Base-by-base conservation (phyloP, 768 basidiomycete genomes). In the Leccinum rimulosum region DNA sequence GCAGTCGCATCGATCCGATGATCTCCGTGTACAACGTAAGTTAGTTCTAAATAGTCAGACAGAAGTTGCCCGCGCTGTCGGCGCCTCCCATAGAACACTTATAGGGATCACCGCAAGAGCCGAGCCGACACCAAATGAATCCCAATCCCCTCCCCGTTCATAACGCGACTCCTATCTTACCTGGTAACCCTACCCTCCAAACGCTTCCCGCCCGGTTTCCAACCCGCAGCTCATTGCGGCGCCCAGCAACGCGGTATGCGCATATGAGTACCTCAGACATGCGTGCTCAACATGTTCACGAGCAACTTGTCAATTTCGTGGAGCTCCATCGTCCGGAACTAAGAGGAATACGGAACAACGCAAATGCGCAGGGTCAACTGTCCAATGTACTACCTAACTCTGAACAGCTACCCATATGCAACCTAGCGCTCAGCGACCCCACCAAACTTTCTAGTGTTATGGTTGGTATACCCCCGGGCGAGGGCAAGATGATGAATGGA, bases 261-360 rank as follows among this genome's bases (percentile, higher is more conserved):
- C 67, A 80, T 51, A 60, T 74, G 54, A 74, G 80, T 15, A 74
- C 74, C 2, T 70, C 74, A 6, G 84, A 89, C 49, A 79, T 90
- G 59, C 83, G 82, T 11, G 72, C 73, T 14, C 79, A 76, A 43
- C 78, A 78, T 14, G 70, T 88, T 9, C 73, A 22, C 22, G 22
- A 84, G 22, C 61, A 75, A 49, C 70, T 83, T 56, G 84, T 91
- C 50, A 59, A 71, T 35, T 76, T 83, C 58, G 80, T 90, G 40
- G 89, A 91, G 64, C 61, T 61, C 3, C 68, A 87, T 63, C 83
- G 88, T 43, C 1, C 65, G 5, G 61, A 64, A 59, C 73, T 60
- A 70, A 66, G 60, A 62, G 60, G 52, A 64, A 59, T 30, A 64
- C 59, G 4, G 65, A 66, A 59, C 35, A 57, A 65, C 36, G 31